Evolutionary conservation across 495 filamentous ascomycete genomes (phyloP).

Genomic region (Aspergillus indologenus): DNA sequence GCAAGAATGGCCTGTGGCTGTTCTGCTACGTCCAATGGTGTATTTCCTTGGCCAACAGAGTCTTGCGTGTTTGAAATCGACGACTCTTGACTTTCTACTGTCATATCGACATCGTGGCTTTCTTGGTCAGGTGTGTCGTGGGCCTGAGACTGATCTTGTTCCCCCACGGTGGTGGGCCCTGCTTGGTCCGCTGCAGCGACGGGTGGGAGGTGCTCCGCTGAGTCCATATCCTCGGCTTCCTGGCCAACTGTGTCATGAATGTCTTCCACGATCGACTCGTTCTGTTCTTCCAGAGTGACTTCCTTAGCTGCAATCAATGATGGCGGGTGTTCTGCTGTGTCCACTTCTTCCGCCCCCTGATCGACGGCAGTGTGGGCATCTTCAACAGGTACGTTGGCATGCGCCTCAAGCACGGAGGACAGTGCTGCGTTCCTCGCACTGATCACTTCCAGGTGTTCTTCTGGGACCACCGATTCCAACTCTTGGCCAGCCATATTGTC

Average conservation of each 20-base stretch:
- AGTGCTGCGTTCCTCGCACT: background rate
- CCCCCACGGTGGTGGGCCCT: background rate
- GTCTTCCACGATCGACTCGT: background rate
- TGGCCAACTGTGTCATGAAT: background rate
- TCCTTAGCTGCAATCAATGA: too few relatives aligned
- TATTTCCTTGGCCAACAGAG: background rate
- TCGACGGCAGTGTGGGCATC: too few relatives aligned
- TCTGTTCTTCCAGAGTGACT: too few relatives aligned
- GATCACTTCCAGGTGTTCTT: background rate
- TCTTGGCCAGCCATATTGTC: background rate
- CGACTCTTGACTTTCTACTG: background rate
- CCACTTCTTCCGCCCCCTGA: too few relatives aligned
- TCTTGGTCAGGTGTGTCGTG: background rate
- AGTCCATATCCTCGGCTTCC: background rate
- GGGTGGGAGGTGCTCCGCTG: background rate
- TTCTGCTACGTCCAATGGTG: background rate
- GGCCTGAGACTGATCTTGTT: background rate
- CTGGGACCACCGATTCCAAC: background rate
- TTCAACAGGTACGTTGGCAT: background rate
- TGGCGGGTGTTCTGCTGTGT: too few relatives aligned
- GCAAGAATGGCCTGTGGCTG: background rate
- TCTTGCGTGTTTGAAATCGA: background rate
- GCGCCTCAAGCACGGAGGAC: background rate
- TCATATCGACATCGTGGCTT: background rate
- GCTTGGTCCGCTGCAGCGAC: background rate